phyloP scores from a whole-genome alignment of 371 early-diverging fungal species.

The Phascolomyces articulosus region DNA sequence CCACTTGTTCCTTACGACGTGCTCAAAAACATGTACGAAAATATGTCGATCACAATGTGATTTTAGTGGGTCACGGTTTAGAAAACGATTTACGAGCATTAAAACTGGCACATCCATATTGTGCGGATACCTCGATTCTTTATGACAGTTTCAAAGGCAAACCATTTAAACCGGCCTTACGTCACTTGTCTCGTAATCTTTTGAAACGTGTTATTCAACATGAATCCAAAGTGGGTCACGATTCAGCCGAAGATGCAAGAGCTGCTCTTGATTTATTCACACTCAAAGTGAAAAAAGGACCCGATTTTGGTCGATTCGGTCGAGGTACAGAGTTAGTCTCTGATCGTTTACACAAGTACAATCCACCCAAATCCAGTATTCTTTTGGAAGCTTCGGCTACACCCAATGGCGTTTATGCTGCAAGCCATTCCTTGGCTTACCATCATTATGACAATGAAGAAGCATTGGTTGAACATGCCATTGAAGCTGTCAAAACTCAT shows the following conservation, averaged over 20 bases:
- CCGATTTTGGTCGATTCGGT: conserved; percentile 48
- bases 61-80: conserved; percentile 53
- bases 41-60: conserved; percentile 60
- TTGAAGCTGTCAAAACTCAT: conserved; percentile 22
- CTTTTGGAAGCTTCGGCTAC: conserved; percentile 41
- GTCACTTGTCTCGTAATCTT: conserved; percentile 57
- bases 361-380: conserved; percentile 39
- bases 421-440: conserved; percentile 27
- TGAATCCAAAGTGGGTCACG: conserved; percentile 63
- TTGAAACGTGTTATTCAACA: conserved; percentile 68
- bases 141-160: conserved; percentile 65
- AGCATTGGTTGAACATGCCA: conserved; percentile 24
- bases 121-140: conserved; percentile 75
- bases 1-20: conserved; percentile 58
- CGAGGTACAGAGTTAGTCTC: conserved; percentile 53
- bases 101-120: conserved; percentile 61
- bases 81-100: conserved; percentile 45
- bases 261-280: conserved; percentile 74
- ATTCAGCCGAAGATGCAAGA: conserved; percentile 78
- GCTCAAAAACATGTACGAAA: conserved; percentile 60
- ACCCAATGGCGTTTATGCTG: conserved; percentile 21
- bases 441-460: conserved; percentile 31
- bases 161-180: conserved; percentile 62
- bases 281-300: conserved; percentile 55
- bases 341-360: conserved; percentile 48